These are phyloP conservation scores for Candida tetrigidarum DNA, from an alignment of 1,139 yeast species.

Conservation along the genomic window DNA sequence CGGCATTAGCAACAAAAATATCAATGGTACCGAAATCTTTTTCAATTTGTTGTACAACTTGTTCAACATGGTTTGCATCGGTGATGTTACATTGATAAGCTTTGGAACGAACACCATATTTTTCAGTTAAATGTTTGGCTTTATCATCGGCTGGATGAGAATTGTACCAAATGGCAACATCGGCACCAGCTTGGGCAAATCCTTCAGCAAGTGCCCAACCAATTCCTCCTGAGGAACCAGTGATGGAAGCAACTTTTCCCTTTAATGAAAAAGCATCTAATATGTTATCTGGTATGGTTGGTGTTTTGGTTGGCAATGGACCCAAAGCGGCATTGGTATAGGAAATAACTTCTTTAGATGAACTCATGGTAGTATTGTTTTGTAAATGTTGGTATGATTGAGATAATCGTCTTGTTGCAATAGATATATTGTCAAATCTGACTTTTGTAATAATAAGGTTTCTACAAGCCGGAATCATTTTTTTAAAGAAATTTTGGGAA, in stretches of 20 bases:
- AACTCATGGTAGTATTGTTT: slow-evolving; percentile 1
- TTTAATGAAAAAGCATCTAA: slow-evolving; percentile 48
- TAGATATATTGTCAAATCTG: background rate
- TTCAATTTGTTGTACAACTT: background rate
- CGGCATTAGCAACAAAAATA: background rate
- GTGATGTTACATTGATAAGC: background rate
- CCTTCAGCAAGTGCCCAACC: slow-evolving; percentile 73
- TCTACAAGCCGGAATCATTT: too few relatives aligned
- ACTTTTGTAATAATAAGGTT: background rate
- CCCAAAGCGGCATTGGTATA: slow-evolving; percentile 39
- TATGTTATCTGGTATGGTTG: slow-evolving; percentile 35
- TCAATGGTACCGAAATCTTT: background rate
- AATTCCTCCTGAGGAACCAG: slow-evolving; percentile 87
- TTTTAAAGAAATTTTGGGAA: too few relatives aligned
- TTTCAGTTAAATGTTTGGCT: background rate
- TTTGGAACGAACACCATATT: background rate
- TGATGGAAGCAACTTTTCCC: slow-evolving; percentile 78
- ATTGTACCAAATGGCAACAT: background rate
- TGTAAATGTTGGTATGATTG: background rate
- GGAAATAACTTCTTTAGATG: slow-evolving; percentile 13
- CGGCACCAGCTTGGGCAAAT: background rate
- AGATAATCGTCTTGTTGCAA: background rate
- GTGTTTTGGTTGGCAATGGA: slow-evolving; percentile 43
- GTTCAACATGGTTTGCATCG: background rate
- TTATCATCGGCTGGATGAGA: background rate